Percentiles rank a stretch among this genome's conserved stretches.
Conservation (phyloP, 139 green algal species). For the Chlamydomonas schloesseri region DNA sequence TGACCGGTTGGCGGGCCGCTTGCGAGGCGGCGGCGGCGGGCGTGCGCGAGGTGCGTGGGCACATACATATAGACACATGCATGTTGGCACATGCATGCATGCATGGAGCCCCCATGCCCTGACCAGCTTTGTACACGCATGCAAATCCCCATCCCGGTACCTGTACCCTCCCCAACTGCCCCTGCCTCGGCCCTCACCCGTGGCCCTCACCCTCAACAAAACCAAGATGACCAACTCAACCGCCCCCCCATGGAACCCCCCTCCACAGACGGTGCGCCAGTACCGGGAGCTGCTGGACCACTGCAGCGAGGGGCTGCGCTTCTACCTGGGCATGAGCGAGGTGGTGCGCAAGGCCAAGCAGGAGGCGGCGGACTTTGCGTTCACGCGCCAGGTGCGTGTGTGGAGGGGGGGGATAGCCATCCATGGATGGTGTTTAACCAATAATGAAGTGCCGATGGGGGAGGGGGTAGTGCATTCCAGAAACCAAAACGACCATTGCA, state of each 20-base stretch:
- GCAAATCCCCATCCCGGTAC: not conserved
- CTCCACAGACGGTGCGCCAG: conserved; percentile 21
- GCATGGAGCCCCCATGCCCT: no score
- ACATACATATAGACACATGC: not conserved
- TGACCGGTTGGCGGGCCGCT: conserved; percentile 68
- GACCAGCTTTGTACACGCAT: no score
- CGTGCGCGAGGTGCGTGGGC: conserved; percentile 47
- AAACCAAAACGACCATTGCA: no score
- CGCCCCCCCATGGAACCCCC: no score
- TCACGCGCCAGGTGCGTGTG: conserved; percentile 59
- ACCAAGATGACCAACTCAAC: no score
- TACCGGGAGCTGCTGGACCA: conserved; percentile 82
- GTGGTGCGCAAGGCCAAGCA: conserved; percentile 81
- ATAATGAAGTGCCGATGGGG: no score
- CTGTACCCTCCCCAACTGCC: not conserved
- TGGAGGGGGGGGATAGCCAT: no score
- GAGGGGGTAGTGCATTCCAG: no score
- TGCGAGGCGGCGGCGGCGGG: conserved; percentile 69
- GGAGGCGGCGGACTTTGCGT: conserved; percentile 83
- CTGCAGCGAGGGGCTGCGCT: conserved; percentile 79
- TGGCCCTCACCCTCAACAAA: no score
- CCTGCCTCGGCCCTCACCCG: no score
- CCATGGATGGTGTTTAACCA: no score
- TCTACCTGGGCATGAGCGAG: conserved; percentile 88
- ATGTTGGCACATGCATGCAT: not conserved